Conservation (phyloP, 2,329 filamentous ascomycete genomes). For the Calonectria pteridis region DNA sequence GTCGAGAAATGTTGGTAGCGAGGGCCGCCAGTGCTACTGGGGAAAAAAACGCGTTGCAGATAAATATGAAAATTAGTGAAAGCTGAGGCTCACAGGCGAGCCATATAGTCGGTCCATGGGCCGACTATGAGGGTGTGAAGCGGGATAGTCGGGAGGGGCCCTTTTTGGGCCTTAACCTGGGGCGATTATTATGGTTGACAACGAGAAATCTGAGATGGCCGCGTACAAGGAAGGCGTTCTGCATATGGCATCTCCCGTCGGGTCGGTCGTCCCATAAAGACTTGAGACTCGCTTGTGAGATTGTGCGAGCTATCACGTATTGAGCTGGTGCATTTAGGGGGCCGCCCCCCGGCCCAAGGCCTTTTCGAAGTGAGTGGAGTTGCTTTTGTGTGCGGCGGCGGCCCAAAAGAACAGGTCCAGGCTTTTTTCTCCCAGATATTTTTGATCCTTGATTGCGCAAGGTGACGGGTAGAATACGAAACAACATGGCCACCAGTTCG, state of each 20-base stretch:
- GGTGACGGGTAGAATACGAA: background rate
- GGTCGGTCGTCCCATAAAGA: background rate
- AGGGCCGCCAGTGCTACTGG: background rate
- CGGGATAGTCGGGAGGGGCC: background rate
- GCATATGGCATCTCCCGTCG: background rate
- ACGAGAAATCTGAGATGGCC: background rate
- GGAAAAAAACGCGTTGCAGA: background rate
- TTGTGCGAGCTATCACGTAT: background rate
- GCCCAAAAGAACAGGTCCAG: background rate
- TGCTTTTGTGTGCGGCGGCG: background rate
- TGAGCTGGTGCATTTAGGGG: background rate
- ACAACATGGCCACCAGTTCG: background rate
- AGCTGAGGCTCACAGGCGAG: too few relatives aligned
- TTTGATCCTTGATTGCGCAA: background rate
- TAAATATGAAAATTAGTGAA: background rate
- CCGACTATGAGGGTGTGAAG: background rate
- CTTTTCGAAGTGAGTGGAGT: background rate
- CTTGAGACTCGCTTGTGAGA: conserved; percentile 4
- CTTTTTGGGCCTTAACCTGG: background rate
- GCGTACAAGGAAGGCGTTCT: background rate
- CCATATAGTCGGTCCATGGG: background rate
- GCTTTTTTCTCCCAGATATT: too few relatives aligned
- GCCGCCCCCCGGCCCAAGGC: background rate
- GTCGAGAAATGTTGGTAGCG: background rate
- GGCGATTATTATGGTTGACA: background rate